Conservation (phyloP, 768 basidiomycete species). For the Amanita pseudoporphyria region DNA sequence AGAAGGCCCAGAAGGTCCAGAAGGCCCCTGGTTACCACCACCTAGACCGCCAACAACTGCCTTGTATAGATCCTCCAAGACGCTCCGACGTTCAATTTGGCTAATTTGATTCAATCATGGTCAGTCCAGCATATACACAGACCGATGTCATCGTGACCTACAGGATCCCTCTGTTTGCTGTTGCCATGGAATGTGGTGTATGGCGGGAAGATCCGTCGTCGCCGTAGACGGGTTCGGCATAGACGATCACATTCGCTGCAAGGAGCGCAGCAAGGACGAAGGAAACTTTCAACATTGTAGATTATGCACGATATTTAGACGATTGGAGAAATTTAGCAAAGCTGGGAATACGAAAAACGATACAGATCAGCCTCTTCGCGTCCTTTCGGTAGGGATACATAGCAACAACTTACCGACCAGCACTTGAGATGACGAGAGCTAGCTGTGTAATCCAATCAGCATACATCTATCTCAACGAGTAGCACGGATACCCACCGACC, state of each 20-base stretch:
- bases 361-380: background rate
- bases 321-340: background rate
- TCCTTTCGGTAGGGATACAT: background rate
- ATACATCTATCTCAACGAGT: background rate
- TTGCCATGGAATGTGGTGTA: background rate
- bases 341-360: background rate
- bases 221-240: background rate
- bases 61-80: background rate
- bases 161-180: background rate
- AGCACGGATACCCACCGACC: background rate
- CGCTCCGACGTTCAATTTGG: background rate
- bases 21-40: background rate
- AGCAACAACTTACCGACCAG: constrained; percentile 4
- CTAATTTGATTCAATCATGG: background rate
- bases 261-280: constrained; percentile 2
- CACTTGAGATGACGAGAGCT: background rate
- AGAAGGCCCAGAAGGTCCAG: background rate
- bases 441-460: background rate
- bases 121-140: background rate
- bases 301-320: background rate
- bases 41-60: background rate
- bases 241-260: background rate
- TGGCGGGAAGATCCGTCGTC: background rate
- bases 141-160: background rate
- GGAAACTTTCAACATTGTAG: background rate